phyloP scores from a whole-genome alignment of 2,329 filamentous ascomycete species.

The Calonectria pseudoturangicola region DNA sequence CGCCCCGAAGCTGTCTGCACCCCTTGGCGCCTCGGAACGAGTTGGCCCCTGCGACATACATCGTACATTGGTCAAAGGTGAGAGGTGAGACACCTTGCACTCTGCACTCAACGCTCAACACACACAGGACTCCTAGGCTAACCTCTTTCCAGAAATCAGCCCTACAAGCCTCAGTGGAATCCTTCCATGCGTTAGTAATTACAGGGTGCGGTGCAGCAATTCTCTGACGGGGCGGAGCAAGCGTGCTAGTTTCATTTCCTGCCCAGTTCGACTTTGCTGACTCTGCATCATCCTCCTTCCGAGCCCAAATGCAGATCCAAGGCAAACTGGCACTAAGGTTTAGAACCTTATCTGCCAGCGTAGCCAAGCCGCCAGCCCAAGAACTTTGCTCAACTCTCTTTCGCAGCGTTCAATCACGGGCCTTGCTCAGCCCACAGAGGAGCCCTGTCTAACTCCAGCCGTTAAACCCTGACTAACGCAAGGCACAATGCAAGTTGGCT shows the following conservation, averaged over 20 bases:
- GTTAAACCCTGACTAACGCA: constrained; percentile 27
- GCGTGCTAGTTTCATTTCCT: constrained; percentile 22
- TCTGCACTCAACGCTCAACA: neutral
- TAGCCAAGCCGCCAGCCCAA: neutral
- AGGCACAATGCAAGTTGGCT: constrained; percentile 16
- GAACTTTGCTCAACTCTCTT: neutral
- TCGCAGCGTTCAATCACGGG: neutral
- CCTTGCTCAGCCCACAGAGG: constrained; percentile 12
- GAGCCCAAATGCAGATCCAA: constrained; percentile 4
- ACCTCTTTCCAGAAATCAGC: constrained; percentile 16
- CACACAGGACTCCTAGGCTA: neutral
- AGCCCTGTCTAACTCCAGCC: constrained; percentile 16
- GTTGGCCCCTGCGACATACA: neutral
- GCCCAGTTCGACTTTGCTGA: neutral
- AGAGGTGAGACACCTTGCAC: neutral
- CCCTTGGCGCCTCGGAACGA: constrained; percentile 14
- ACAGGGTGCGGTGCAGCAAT: constrained; percentile 7
- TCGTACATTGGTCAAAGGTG: neutral
- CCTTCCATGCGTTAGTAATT: constrained; percentile 11
- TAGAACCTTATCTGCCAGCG: constrained; percentile 10
- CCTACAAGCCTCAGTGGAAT: constrained; percentile 18
- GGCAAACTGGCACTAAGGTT: constrained; percentile 17
- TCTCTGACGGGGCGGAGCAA: constrained; percentile 9
- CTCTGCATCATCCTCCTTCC: constrained; percentile 12
- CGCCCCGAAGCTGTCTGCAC: neutral